A percentile compares a stretch with the other conserved stretches of the same genome.
Evolutionary conservation across 495 filamentous ascomycete genomes (phyloP).

Genomic region (Hypoxylon trugodes): DNA sequence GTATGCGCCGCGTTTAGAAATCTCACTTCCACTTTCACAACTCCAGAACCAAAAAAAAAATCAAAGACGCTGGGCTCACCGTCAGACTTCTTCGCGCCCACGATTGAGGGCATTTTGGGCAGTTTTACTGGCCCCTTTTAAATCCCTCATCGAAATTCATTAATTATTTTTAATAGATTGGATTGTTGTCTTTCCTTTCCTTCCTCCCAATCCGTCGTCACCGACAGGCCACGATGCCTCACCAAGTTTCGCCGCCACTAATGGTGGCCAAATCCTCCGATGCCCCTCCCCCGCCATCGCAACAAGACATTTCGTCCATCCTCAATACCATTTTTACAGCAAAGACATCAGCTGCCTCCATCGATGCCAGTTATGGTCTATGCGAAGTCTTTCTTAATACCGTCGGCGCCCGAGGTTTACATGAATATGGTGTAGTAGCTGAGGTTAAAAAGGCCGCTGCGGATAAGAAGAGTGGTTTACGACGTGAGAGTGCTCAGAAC

Average conservation of each 20-base stretch:
- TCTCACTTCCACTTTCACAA: slow-evolving; percentile 16
- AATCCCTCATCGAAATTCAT: slow-evolving; percentile 1
- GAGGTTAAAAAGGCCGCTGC: slow-evolving; percentile 83
- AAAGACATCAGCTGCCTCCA: slow-evolving; percentile 82
- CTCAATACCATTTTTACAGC: slow-evolving; percentile 80
- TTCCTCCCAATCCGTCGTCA: slow-evolving; percentile 10
- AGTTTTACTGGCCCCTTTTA: slow-evolving; percentile 19
- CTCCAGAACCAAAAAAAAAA: slow-evolving; percentile 6
- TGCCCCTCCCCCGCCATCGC: slow-evolving; percentile 65
- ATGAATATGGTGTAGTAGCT: slow-evolving; percentile 73
- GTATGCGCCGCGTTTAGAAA: slow-evolving; percentile 18
- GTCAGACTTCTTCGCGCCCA: slow-evolving; percentile 26
- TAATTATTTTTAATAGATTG: slow-evolving; percentile 7
- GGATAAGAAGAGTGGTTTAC: slow-evolving; percentile 92
- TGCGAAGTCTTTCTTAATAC: slow-evolving; percentile 81
- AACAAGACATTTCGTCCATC: slow-evolving; percentile 75
- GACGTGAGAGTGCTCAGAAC: slow-evolving; percentile 93
- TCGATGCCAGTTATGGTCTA: slow-evolving; percentile 86
- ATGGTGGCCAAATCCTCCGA: slow-evolving; percentile 49
- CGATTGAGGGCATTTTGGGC: slow-evolving; percentile 31
- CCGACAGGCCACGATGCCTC: slow-evolving; percentile 42
- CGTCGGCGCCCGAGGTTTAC: slow-evolving; percentile 78
- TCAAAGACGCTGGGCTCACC: slow-evolving; percentile 31
- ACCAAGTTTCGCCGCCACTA: slow-evolving; percentile 50
- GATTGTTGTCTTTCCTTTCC: slow-evolving; percentile 9